These are phyloP conservation scores for Hypoxylon intermedium DNA, from an alignment of 495 filamentous ascomycete species.

Conservation along the genomic window DNA sequence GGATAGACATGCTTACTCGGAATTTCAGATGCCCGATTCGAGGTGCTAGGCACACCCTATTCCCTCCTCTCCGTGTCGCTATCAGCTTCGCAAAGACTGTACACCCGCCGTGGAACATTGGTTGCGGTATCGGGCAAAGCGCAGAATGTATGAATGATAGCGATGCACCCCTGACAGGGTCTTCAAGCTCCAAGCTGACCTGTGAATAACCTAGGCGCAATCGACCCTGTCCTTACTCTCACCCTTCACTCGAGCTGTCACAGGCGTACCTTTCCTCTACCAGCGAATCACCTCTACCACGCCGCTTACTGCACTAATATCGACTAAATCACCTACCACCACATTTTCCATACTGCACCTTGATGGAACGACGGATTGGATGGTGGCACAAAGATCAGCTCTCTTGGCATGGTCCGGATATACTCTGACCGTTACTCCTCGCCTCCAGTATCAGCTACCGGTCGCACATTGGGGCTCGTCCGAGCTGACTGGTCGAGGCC, in stretches of 20 bases:
- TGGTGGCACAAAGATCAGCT: conserved; percentile 81
- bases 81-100: conserved; percentile 90
- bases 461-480: conserved; percentile 91
- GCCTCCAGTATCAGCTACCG: conserved; percentile 74
- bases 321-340: conserved; percentile 80
- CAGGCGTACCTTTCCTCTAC: conserved; percentile 93
- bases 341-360: conserved; percentile 87
- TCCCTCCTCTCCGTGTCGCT: conserved; percentile 92
- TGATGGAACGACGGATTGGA: conserved; percentile 96
- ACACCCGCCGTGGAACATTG: conserved; percentile 87
- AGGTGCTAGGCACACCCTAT: conserved; percentile 86
- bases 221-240: conserved; percentile 88
- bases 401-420: conserved; percentile 96
- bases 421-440: conserved; percentile 76
- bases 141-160: conserved; percentile 86
- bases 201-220: conserved; percentile 67
- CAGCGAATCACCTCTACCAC: conserved; percentile 85
- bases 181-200: conserved; percentile 11
- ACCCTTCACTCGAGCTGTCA: conserved; percentile 75
- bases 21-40: conserved; percentile 83
- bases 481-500: conserved; percentile 81
- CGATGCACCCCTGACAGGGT: too few relatives aligned
- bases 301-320: conserved; percentile 84
- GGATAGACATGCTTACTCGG: conserved; percentile 17
- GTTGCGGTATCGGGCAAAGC: conserved; percentile 88